Conservation (phyloP, 108 stramenopile species). For the Asterionellopsis glacialis region DNA sequence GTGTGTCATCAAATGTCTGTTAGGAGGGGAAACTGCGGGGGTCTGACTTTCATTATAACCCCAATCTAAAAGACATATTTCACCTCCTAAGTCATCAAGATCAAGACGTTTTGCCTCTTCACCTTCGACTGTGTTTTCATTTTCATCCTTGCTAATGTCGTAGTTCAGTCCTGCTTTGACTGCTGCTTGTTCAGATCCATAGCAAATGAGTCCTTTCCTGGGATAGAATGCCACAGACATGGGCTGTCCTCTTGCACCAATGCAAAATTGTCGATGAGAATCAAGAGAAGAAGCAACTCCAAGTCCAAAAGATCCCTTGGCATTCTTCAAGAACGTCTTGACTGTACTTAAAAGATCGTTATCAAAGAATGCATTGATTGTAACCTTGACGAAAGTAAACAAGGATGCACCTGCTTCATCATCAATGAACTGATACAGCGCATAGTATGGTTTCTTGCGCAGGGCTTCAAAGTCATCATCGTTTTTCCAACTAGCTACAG, state of each 20-base stretch:
- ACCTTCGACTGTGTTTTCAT: neutral
- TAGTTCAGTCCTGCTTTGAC: conserved; percentile 65
- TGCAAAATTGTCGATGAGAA: conserved; percentile 64
- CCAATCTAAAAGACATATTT: conserved; percentile 60
- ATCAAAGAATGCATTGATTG: conserved; percentile 74
- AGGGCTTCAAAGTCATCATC: neutral
- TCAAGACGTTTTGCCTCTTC: conserved; percentile 42
- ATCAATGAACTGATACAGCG: neutral
- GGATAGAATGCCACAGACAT: conserved; percentile 80
- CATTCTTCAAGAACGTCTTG: conserved; percentile 55
- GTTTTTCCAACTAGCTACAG: neutral
- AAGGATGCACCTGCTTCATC: conserved; percentile 5
- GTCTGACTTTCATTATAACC: conserved; percentile 7
- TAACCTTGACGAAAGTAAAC: conserved; percentile 21
- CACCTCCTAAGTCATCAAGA: conserved; percentile 67
- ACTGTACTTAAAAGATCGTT: conserved; percentile 68
- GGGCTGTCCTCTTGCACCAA: conserved; percentile 79
- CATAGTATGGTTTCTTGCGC: neutral
- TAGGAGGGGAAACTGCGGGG: too few species aligned
- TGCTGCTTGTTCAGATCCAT: conserved; percentile 79
- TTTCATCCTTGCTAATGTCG: neutral
- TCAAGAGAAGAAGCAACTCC: conserved; percentile 58
- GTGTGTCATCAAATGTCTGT: neutral
- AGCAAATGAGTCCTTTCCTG: conserved; percentile 67
- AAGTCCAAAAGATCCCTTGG: conserved; percentile 77